Percentiles rank a stretch among this genome's conserved stretches.
Evolutionary conservation across 202 grass and related monocot species (phyloP).

Genomic region (Tripidium arundinaceum): DNA sequence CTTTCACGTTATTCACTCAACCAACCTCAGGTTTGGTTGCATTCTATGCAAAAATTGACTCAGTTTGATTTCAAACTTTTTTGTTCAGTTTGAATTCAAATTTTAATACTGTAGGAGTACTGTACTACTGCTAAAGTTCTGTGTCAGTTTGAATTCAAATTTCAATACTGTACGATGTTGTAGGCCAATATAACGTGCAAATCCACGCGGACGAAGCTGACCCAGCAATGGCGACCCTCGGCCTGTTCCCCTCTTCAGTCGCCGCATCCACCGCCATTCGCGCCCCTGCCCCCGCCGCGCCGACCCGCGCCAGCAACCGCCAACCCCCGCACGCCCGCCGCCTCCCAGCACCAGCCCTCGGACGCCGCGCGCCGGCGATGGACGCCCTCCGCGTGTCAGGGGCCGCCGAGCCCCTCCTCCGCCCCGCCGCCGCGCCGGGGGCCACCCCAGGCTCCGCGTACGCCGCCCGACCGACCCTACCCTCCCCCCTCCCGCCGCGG

Average conservation of each 20-base stretch:
- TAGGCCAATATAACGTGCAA: no score
- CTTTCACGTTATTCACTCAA: no score
- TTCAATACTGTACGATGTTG: no score
- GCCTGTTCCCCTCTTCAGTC: neutral
- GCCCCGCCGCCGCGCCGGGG: neutral
- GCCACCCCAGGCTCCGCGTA: conserved; percentile 52
- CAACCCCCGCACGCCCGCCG: neutral
- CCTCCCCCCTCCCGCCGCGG: neutral
- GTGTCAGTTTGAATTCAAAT: no score
- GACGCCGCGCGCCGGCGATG: conserved; percentile 7
- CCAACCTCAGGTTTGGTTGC: no score
- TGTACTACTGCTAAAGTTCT: no score
- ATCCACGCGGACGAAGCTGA: neutral
- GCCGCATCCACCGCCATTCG: neutral
- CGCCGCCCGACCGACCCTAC: neutral
- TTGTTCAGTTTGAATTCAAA: no score
- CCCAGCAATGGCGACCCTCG: neutral
- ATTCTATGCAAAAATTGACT: no score
- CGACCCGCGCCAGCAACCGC: neutral
- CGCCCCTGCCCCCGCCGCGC: neutral
- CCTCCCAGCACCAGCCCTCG: neutral
- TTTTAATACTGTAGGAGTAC: no score
- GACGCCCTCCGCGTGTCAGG: conserved; percentile 16
- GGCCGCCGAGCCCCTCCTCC: conserved; percentile 27
- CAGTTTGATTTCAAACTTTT: no score